Evolutionary conservation across 192 early-diverging fungal genomes (phyloP), one percentile per base, ranked within the genome.

Genomic region (Coemansia sp.): DNA sequence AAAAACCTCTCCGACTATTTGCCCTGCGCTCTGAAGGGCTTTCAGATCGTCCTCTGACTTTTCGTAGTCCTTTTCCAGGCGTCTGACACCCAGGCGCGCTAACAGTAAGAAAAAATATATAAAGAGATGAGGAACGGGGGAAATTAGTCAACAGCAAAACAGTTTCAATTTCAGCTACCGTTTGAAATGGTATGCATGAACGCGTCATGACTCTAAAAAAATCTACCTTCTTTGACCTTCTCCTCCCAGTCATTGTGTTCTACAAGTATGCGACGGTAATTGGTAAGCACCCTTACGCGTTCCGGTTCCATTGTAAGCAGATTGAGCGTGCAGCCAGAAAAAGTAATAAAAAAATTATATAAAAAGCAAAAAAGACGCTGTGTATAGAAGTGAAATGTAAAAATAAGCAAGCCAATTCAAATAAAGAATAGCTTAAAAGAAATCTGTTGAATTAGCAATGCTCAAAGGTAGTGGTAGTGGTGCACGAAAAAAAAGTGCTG

Each of bases 31-130:
- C 80, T 99, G 97, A 34, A 99, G 78, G 0, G 97, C 96, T 74
- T 97, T 98, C 62, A 99, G 88, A 77, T 99, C 96, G 67, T 97
- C 91, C 80, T 99, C 97, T 16, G 94, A 91, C 70, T 98, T 99
- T 63, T 95, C 88, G 73, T 88, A 99, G 57, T 96, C 91, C 49
- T 92, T 88, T 69, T 99, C 95, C 48, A 98, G 84, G 12, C 88
- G 75, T 61, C 89, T 88, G 33, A 99, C 84, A 51, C 91, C 93
- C 58, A 90, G 73, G 38, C 97, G 93, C 63, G 94, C 70, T 83
- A 82, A 36, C 34, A 36, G 8, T 4, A 36, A 6, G 34, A 36
- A 8, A 4, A 36, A 8, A 36, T 36, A 36, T 6, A 36, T 36
- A 6, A 36, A 36, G 8, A 36, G 34, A 36, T 6, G 8, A 36